phyloP scores from a whole-genome alignment of 441 rosid genomes.

The Iberis amara region DNA sequence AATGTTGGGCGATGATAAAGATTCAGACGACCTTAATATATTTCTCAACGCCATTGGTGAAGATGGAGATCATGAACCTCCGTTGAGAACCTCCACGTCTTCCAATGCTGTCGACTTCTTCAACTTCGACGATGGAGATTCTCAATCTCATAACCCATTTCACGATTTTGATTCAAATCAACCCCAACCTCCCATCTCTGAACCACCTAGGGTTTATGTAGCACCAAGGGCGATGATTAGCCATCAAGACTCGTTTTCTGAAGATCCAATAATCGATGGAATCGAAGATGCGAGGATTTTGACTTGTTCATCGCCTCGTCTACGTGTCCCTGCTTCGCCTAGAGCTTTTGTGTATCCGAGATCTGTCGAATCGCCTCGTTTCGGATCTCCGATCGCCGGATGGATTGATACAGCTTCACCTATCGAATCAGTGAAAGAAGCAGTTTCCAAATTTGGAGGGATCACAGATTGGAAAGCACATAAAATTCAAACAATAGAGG shows the following conservation, averaged over 20 bases:
- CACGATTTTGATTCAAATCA: constrained; percentile 19
- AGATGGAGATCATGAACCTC: constrained; percentile 3
- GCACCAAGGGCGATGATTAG: constrained; percentile 32
- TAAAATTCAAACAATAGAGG: constrained; percentile 74
- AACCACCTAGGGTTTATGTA: constrained; percentile 29
- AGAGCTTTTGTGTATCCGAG: constrained; percentile 31
- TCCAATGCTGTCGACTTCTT: constrained; percentile 8
- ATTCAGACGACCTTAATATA: constrained; percentile 27
- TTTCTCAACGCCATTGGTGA: constrained; percentile 31
- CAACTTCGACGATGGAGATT: not conserved
- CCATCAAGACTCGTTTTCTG: constrained; percentile 31
- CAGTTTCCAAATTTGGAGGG: constrained; percentile 89
- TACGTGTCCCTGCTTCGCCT: constrained; percentile 30
- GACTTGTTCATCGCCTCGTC: constrained; percentile 14
- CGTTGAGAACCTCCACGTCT: constrained; percentile 10
- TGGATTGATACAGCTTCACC: constrained; percentile 77
- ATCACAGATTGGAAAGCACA: constrained; percentile 96
- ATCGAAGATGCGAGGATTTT: constrained; percentile 30
- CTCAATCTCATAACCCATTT: constrained; percentile 22
- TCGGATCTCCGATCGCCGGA: constrained; percentile 26
- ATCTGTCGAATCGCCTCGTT: constrained; percentile 25
- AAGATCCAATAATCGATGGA: constrained; percentile 33
- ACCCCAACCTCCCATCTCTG: constrained; percentile 3
- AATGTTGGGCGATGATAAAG: constrained; percentile 23
- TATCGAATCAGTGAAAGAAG: constrained; percentile 81